Percentiles rank a stretch among this genome's conserved stretches.
Conservation (phyloP, 1,284 basidiomycete genomes). For the Cryptococcus floricola region DNA sequence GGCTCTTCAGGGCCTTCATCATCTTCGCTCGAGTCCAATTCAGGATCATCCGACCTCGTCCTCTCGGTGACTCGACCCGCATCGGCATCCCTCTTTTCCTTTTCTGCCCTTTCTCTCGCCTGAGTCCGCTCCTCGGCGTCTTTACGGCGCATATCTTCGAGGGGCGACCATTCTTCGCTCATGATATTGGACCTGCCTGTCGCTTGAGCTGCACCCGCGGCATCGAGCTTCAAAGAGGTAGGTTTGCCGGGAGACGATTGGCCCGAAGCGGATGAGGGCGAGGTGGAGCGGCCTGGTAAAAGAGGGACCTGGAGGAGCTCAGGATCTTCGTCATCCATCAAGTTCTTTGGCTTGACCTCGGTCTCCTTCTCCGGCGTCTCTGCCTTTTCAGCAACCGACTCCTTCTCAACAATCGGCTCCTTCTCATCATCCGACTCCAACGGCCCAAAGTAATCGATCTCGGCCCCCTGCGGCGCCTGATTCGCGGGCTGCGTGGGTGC, state of each 20-base stretch:
- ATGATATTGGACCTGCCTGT: conserved; percentile 26
- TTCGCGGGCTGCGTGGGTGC: conserved; percentile 3
- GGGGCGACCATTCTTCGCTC: conserved; percentile 36
- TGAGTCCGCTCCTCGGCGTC: neutral
- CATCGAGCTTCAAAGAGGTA: neutral
- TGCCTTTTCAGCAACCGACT: neutral
- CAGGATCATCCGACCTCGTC: neutral
- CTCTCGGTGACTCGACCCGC: neutral
- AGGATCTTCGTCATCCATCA: conserved; percentile 22
- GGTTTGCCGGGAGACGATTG: neutral
- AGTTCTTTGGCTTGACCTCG: conserved; percentile 10
- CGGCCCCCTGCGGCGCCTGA: neutral
- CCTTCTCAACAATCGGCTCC: neutral
- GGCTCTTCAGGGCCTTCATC: conserved; percentile 32
- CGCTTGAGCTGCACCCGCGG: conserved; percentile 11
- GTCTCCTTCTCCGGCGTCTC: neutral
- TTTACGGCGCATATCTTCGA: conserved; percentile 13
- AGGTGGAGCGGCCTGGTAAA: conserved; percentile 12
- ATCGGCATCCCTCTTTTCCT: neutral
- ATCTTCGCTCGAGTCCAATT: conserved; percentile 37
- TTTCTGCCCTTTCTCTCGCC: neutral
- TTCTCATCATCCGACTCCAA: neutral
- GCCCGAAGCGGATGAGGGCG: conserved; percentile 5
- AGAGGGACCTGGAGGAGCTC: conserved; percentile 10
- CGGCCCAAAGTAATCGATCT: conserved; percentile 19